Percentiles rank a stretch among this genome's conserved stretches.
Conservation (phyloP, 2,329 filamentous ascomycete genomes). For the Sporothrix schenckii region DNA sequence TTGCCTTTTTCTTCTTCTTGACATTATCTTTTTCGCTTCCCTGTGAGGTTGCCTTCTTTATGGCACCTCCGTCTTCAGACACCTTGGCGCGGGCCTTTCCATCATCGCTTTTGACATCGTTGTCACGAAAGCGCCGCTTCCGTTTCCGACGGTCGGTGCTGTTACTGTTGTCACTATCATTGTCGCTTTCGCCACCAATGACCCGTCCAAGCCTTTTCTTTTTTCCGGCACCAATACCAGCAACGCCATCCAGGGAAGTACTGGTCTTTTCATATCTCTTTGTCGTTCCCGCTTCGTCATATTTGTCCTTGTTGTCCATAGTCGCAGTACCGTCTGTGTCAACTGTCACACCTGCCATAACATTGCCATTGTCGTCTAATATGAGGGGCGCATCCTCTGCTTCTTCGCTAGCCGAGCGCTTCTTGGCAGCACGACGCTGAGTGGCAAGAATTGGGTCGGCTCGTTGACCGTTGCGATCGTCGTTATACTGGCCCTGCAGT, state of each 20-base stretch:
- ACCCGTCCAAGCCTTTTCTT: constrained; percentile 61
- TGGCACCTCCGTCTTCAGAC: constrained; percentile 38
- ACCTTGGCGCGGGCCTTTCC: constrained; percentile 34
- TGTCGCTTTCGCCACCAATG: constrained; percentile 46
- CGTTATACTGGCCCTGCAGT: constrained; percentile 55
- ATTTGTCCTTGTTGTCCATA: constrained; percentile 36
- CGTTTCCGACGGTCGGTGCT: constrained; percentile 32
- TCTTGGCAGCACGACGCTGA: constrained; percentile 55
- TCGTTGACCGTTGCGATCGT: constrained; percentile 50
- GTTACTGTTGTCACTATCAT: constrained; percentile 40
- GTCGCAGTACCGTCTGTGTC: constrained; percentile 51
- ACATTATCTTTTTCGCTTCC: constrained; percentile 37
- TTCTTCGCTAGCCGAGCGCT: constrained; percentile 65
- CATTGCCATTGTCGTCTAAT: constrained; percentile 71
- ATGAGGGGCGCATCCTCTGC: constrained; percentile 77
- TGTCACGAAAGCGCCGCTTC: constrained; percentile 1
- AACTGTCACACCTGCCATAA: constrained; percentile 49
- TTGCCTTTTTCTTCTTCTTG: constrained; percentile 62
- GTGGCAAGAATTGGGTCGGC: constrained; percentile 57
- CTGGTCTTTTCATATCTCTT: not conserved
- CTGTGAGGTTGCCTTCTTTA: constrained; percentile 23
- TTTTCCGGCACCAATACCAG: constrained; percentile 50
- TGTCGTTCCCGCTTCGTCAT: not conserved
- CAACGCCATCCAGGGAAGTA: constrained; percentile 38
- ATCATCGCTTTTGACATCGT: constrained; percentile 37